A percentile compares a stretch with the other conserved stretches of the same genome.
phyloP scores from a whole-genome alignment of 371 early-diverging fungal genomes.

The Fennellomyces sp. region DNA sequence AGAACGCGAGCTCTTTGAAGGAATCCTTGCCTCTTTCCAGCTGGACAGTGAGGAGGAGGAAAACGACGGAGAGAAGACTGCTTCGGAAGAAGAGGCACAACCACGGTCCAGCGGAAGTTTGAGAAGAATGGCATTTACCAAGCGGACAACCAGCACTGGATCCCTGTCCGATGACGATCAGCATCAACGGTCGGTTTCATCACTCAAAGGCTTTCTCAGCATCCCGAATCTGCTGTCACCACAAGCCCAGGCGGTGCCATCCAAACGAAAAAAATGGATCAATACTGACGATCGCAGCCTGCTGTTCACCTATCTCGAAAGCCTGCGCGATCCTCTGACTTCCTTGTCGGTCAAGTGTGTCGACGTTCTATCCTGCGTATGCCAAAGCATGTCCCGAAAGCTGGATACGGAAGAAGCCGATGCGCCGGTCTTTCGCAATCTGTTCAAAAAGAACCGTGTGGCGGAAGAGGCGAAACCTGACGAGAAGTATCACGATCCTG shows the following conservation, averaged over 20 bases:
- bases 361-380: conserved; percentile 45
- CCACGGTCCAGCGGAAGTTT: too few species aligned
- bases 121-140: too few species aligned
- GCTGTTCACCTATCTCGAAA: conserved; percentile 54
- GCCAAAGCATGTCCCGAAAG: conserved; percentile 40
- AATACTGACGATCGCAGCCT: conserved; percentile 50
- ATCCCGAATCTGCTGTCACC: conserved; percentile 16
- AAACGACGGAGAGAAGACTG: not conserved
- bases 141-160: too few species aligned
- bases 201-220: conserved; percentile 27
- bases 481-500: not conserved
- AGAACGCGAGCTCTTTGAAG: conserved; percentile 48
- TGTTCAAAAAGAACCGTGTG: too few species aligned
- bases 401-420: not conserved
- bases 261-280: conserved; percentile 48
- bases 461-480: not conserved
- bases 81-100: not conserved
- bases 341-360: conserved; percentile 50
- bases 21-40: conserved; percentile 16
- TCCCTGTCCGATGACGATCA: conserved; percentile 2
- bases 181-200: conserved; percentile 30
- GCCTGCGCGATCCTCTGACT: conserved; percentile 57
- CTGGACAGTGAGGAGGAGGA: not conserved
- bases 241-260: conserved; percentile 6
- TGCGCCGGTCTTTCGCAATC: not conserved